These are phyloP conservation scores for Penicillium rolfsii DNA, from an alignment of 2,329 filamentous ascomycete species.

Conservation along the genomic window DNA sequence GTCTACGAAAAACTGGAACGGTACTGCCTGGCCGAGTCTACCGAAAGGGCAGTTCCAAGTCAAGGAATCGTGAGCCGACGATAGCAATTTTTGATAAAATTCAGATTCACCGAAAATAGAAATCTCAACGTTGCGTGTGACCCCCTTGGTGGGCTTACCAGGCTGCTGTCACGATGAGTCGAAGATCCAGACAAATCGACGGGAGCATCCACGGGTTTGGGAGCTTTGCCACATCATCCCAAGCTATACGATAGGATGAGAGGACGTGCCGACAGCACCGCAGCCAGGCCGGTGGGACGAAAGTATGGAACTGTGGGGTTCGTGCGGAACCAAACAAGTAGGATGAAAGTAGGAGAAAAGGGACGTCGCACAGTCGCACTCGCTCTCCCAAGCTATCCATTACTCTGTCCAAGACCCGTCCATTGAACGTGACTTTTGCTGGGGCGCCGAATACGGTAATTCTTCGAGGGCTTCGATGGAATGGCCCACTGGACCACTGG, in stretches of 20 bases:
- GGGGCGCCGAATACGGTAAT: conserved; percentile 16
- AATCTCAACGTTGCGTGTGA: conserved; percentile 28
- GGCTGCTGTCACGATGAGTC: conserved; percentile 34
- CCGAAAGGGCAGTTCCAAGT: conserved; percentile 19
- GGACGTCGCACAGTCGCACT: background rate
- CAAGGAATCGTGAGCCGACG: conserved; percentile 8
- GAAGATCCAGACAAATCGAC: conserved; percentile 27
- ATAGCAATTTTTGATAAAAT: conserved; percentile 8
- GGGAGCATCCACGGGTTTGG: conserved; percentile 32
- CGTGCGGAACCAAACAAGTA: background rate
- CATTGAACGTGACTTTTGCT: background rate
- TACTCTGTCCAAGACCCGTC: background rate
- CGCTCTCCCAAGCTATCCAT: background rate
- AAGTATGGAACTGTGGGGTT: conserved; percentile 3
- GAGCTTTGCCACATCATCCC: conserved; percentile 22
- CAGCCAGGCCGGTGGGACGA: background rate
- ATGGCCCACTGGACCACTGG: conserved; percentile 11
- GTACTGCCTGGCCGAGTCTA: conserved; percentile 23
- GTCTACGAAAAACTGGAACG: conserved; percentile 14
- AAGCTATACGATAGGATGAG: conserved; percentile 1
- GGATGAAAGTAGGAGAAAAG: background rate
- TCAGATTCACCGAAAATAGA: conserved; percentile 23
- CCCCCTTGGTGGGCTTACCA: conserved; percentile 19
- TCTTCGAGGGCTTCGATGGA: conserved; percentile 24
- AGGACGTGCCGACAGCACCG: background rate